A percentile compares a stretch with the other conserved stretches of the same genome.
These are phyloP conservation scores for Pittosporum tobira DNA, from an alignment of 129 eudicot genomes.

Conservation along the genomic window DNA sequence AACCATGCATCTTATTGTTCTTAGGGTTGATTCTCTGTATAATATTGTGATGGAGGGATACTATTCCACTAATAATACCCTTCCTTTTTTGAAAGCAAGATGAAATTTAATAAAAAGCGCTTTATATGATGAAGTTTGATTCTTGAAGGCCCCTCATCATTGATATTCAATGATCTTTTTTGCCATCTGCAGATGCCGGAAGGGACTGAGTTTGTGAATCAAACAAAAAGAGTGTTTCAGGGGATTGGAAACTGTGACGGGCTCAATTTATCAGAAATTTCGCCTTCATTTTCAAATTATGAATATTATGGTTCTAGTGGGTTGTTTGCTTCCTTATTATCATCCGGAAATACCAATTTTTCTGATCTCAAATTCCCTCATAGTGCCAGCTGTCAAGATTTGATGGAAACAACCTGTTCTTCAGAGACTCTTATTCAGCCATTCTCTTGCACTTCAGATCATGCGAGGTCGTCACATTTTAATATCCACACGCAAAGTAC, in stretches of 20 bases:
- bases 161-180: not conserved
- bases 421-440: slow-evolving; percentile 18
- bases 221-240: slow-evolving; percentile 36
- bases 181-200: slow-evolving; percentile 48
- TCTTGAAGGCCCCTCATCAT: too few species aligned
- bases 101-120: too few species aligned
- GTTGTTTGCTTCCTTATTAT: slow-evolving; percentile 31
- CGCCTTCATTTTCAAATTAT: slow-evolving; percentile 24
- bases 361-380: slow-evolving; percentile 1
- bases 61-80: too few species aligned
- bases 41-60: too few species aligned
- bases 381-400: slow-evolving; percentile 13
- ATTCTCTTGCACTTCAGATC: slow-evolving; percentile 21
- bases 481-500: slow-evolving; percentile 5
- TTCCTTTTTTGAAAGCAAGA: too few species aligned
- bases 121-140: too few species aligned
- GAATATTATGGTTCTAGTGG: slow-evolving; percentile 18
- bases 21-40: too few species aligned
- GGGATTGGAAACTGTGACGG: slow-evolving; percentile 24
- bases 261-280: slow-evolving; percentile 15
- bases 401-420: slow-evolving; percentile 12
- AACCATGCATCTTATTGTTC: too few species aligned
- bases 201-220: slow-evolving; percentile 44
- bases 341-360: slow-evolving; percentile 29
- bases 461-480: not conserved